These are phyloP conservation scores for Arachis monticola DNA, from an alignment of 331 rosid species.

Conservation along the genomic window DNA sequence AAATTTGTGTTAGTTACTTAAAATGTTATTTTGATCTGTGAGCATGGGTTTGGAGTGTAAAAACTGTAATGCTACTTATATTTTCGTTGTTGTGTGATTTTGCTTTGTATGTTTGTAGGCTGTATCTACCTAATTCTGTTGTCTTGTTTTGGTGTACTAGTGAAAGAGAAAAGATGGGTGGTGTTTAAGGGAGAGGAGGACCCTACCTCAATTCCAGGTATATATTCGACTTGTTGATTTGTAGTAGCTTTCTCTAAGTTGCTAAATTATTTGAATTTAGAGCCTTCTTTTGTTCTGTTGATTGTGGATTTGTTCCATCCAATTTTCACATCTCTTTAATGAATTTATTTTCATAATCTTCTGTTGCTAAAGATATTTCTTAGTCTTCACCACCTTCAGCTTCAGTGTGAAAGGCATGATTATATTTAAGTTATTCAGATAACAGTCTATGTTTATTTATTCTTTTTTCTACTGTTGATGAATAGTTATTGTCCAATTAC, in stretches of 20 bases:
- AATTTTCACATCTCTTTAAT: neutral
- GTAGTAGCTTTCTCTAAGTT: conserved; percentile 20
- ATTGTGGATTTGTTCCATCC: conserved; percentile 3
- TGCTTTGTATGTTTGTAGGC: conserved; percentile 1
- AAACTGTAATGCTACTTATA: conserved; percentile 6
- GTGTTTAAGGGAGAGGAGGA: conserved; percentile 87
- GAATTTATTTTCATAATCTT: too few relatives aligned
- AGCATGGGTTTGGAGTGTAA: conserved; percentile 27
- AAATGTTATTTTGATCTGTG: conserved; percentile 7
- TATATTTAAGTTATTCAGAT: conserved; percentile 19
- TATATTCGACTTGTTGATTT: conserved; percentile 9
- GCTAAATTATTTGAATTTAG: conserved; percentile 5
- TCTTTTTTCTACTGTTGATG: conserved; percentile 30
- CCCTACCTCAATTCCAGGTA: conserved; percentile 93
- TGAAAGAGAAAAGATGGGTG: conserved; percentile 99
- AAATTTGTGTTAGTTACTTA: neutral
- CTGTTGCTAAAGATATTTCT: conserved; percentile 6
- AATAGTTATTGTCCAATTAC: conserved; percentile 38
- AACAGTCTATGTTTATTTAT: conserved; percentile 23
- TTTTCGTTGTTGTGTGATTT: neutral
- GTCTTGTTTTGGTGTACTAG: conserved; percentile 47
- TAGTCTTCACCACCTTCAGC: neutral
- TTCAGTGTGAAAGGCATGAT: conserved; percentile 16
- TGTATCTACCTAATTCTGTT: conserved; percentile 37
- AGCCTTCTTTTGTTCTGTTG: neutral